These are phyloP conservation scores for Neofusicoccum kwambonambiense DNA, from an alignment of 2,329 filamentous ascomycete genomes.

Conservation along the genomic window DNA sequence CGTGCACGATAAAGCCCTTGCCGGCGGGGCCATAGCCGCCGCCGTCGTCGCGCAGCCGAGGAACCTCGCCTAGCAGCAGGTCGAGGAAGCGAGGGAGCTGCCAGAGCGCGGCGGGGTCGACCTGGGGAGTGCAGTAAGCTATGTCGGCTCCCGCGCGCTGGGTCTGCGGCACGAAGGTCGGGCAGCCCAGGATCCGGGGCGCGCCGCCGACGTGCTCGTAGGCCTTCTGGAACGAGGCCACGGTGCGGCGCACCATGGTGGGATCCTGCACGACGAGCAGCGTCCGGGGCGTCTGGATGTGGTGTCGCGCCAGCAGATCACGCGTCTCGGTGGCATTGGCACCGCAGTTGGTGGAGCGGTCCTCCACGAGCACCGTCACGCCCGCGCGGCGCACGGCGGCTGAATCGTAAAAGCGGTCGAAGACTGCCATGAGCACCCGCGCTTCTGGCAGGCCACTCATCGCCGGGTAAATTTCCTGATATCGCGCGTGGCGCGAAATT, in stretches of 20 bases:
- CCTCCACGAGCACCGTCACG: conserved; percentile 41
- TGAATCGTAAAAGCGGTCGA: conserved; percentile 32
- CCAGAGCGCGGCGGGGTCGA: conserved; percentile 33
- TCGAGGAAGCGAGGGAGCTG: conserved; percentile 40
- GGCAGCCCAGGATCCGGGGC: conserved; percentile 32
- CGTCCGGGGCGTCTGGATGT: conserved; percentile 24
- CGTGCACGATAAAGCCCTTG: conserved; percentile 45
- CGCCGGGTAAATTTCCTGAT: conserved; percentile 25
- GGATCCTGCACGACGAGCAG: conserved; percentile 46
- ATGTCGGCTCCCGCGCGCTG: conserved; percentile 14
- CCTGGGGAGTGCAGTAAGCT: background rate
- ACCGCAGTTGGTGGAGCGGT: conserved; percentile 48
- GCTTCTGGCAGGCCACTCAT: conserved; percentile 42
- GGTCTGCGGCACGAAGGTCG: conserved; percentile 31
- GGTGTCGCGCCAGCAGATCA: conserved; percentile 34
- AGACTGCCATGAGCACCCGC: conserved; percentile 38
- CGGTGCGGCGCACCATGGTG: conserved; percentile 46
- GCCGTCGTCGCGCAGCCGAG: conserved; percentile 43
- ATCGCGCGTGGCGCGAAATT: conserved; percentile 33
- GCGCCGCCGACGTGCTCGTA: conserved; percentile 28
- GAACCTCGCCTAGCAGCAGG: conserved; percentile 45
- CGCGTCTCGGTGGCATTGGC: conserved; percentile 42
- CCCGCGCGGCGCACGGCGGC: conserved; percentile 25
- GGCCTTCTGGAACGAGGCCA: conserved; percentile 42
- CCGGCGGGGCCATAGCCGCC: conserved; percentile 47